Evolutionary conservation across 345 rosid genomes (phyloP).

Genomic region (Sisymbrium altissimum): DNA sequence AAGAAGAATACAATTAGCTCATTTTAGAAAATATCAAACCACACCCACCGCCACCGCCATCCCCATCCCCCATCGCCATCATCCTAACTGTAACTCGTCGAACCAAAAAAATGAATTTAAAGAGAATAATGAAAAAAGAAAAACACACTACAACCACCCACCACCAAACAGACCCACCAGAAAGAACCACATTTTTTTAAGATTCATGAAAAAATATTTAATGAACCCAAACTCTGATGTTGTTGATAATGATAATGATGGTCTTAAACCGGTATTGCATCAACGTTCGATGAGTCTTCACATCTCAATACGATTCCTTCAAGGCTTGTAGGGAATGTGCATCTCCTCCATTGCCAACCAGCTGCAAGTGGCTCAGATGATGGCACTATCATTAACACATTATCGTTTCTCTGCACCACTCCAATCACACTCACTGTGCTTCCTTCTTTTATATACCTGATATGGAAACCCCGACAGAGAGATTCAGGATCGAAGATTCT

Average conservation of each 20-base stretch:
- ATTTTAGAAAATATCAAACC: conserved; percentile 22
- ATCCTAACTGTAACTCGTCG: conserved; percentile 8
- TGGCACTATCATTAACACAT: conserved; percentile 95
- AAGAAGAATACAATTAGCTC: conserved; percentile 31
- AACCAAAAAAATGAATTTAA: conserved; percentile 5
- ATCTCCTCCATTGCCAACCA: conserved; percentile 85
- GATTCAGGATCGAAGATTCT: neutral
- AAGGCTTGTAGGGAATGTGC: conserved; percentile 81
- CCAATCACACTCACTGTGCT: conserved; percentile 98
- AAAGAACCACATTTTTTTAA: conserved; percentile 10
- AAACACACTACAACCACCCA: conserved; percentile 24
- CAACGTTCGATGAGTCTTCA: conserved; percentile 84
- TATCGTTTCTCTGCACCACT: conserved; percentile 91
- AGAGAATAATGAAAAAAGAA: conserved; percentile 4
- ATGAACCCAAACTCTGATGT: conserved; percentile 24
- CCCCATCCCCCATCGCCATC: neutral
- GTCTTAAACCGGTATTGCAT: conserved; percentile 86
- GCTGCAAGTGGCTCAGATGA: conserved; percentile 80
- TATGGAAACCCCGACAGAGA: neutral
- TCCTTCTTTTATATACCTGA: conserved; percentile 95
- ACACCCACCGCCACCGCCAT: conserved; percentile 1
- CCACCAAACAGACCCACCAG: conserved; percentile 21
- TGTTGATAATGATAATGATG: neutral
- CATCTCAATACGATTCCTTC: conserved; percentile 95
- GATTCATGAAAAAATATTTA: conserved; percentile 27